Conservation (phyloP, 352 stramenopile genomes). For the Phytophthora palmivora region DNA sequence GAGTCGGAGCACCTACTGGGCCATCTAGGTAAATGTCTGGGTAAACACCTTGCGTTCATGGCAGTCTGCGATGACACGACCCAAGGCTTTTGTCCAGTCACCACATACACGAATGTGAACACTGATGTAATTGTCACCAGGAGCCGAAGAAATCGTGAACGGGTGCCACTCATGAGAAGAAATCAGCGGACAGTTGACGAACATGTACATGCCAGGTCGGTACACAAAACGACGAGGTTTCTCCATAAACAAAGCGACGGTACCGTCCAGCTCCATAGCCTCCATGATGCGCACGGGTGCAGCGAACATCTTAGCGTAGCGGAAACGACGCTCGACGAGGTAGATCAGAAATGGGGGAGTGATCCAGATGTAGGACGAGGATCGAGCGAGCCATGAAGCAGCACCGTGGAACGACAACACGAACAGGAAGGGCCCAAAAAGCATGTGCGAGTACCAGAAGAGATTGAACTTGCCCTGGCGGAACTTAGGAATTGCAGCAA, state of each 20-base stretch:
- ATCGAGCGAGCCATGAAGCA: slow-evolving; percentile 65
- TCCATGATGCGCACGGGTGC: slow-evolving; percentile 72
- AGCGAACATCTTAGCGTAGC: slow-evolving; percentile 76
- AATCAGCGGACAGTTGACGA: slow-evolving; percentile 87
- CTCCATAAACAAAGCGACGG: slow-evolving; percentile 77
- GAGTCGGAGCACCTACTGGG: slow-evolving; percentile 65
- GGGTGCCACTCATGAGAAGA: slow-evolving; percentile 90
- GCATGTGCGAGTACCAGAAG: slow-evolving; percentile 88
- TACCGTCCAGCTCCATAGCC: slow-evolving; percentile 70
- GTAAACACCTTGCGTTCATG: slow-evolving; percentile 67
- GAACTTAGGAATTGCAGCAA: slow-evolving; percentile 76
- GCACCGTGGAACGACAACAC: slow-evolving; percentile 70
- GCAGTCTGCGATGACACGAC: slow-evolving; percentile 65
- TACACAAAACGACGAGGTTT: slow-evolving; percentile 80
- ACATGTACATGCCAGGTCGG: slow-evolving; percentile 88
- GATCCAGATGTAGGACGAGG: slow-evolving; percentile 73
- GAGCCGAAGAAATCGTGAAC: slow-evolving; percentile 92
- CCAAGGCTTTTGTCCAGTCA: slow-evolving; percentile 77
- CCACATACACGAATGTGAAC: slow-evolving; percentile 81
- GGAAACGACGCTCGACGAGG: slow-evolving; percentile 71
- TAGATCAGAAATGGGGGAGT: slow-evolving; percentile 74
- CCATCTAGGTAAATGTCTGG: slow-evolving; percentile 70
- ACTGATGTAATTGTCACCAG: slow-evolving; percentile 82
- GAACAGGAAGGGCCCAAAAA: slow-evolving; percentile 75
- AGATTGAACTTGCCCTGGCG: slow-evolving; percentile 80